A percentile compares a stretch with the other conserved stretches of the same genome.
phyloP scores from a whole-genome alignment of 2,329 filamentous ascomycete species.

The Magnaporthales sp. region DNA sequence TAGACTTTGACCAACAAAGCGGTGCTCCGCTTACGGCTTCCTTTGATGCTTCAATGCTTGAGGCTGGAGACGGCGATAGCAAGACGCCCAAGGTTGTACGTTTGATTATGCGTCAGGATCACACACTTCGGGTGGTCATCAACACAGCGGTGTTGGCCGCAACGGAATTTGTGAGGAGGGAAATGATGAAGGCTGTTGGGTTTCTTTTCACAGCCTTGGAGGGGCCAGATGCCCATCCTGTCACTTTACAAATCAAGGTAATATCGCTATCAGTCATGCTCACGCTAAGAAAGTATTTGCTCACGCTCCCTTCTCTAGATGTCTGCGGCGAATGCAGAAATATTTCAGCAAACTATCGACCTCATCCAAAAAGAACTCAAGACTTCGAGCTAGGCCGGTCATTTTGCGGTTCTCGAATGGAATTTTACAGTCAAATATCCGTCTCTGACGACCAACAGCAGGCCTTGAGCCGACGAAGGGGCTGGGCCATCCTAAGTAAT shows the following conservation, averaged over 20 bases:
- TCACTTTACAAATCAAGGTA: constrained; percentile 55
- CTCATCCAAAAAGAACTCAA: constrained; percentile 40
- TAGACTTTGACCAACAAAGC: constrained; percentile 49
- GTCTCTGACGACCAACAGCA: neutral
- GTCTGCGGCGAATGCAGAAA: constrained; percentile 37
- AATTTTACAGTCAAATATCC: neutral
- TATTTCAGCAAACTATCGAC: constrained; percentile 39
- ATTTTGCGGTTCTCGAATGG: constrained; percentile 10
- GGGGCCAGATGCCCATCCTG: constrained; percentile 41
- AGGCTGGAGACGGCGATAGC: neutral
- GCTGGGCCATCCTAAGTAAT: neutral
- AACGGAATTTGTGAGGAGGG: constrained; percentile 72
- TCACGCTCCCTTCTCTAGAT: neutral
- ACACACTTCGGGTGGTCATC: constrained; percentile 76
- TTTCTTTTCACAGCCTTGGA: constrained; percentile 60
- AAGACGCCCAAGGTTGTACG: constrained; percentile 46
- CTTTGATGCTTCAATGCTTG: constrained; percentile 4
- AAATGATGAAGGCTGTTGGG: constrained; percentile 60
- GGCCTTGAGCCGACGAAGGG: neutral
- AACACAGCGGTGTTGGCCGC: constrained; percentile 75
- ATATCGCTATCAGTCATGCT: constrained; percentile 13
- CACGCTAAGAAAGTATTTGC: constrained; percentile 8
- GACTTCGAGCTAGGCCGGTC: neutral
- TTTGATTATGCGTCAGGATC: constrained; percentile 85
- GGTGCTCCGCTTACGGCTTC: constrained; percentile 35